Evolutionary conservation across 2,329 filamentous ascomycete genomes (phyloP), one percentile per base, ranked within the genome.

Genomic region (Thelonectria blattea): DNA sequence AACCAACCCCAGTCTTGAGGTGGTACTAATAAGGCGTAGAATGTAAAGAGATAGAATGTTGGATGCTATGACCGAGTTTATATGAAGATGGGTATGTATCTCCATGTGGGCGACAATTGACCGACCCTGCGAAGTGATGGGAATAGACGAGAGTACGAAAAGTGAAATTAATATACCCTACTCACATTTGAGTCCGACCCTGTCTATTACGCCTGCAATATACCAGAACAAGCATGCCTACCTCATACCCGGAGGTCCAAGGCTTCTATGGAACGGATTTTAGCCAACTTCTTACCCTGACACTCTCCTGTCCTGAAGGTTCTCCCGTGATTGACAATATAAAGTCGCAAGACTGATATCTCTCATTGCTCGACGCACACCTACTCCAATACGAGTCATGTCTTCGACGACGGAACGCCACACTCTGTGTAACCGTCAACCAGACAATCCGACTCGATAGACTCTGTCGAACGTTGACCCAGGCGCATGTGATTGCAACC

Each of bases 91-190:
- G 52, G 59, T 49, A 50, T 50, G 50, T 58, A 51, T 50, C n/a
- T n/a, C 22, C 22, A 6, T 24, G 22, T 24, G 22, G 42, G 53
- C 54, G 52, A 62, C 47, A 52, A 52, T 46, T 56, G 61, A 55
- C 49, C 48, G 37, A 45, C 60, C 56, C 54, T 55, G 58, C 30
- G 22, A 17, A 49, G 24, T 50, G 50, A 48, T 51, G 39, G 54
- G 45, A 49, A 58, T 70, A 70, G 61, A 71, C 52, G 61, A 69
- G 58, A 68, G 56, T 52, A 68, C 60, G 61, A 71, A 71, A 68
- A 69, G 62, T 68, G 61, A 43, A 58, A 48, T 56, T 63, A 71
- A 71, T 71, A 71, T 71, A 71, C 69, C 45, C 45, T 27, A 47
- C 22, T 27, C 17, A 37, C 34, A 52, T 17, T 43, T 47, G 41